Base-by-base conservation (phyloP, 192 early-diverging fungal genomes). In the Gaertneriomyces sp. region DNA sequence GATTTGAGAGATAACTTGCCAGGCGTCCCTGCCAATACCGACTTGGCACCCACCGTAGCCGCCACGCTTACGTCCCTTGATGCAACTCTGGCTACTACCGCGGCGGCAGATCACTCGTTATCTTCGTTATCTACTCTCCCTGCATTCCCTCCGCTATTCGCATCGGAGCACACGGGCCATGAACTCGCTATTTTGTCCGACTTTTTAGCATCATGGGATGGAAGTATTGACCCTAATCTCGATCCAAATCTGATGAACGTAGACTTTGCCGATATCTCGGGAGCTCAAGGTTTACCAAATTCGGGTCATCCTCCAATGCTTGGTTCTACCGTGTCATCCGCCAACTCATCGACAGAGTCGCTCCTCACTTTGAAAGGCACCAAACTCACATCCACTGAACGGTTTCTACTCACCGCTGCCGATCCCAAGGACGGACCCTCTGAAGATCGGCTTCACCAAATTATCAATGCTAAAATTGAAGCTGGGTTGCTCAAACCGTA, bases 401-500 rank as follows among this genome's bases (percentile, higher is more conserved):
- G 89, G 53, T 98, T 95, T 72, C 85, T 93, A 60, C 81, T 95
- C 46, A 93, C 90, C 4, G 94, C 94, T 0, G 95, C 95, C 0
- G 94, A 98, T 70, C 95, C 95, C 0, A 72, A 63, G 10, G 91
- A 94, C 69, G 90, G 89, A 14, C 42, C 66, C 55, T 60, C 56
- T 19, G 91, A 94, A 71, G 94, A 93, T 64, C 88, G 93, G 68
- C 79, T 98, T 62, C 91, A 84, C 17, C 88, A 92, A 64, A 89
- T 98, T 17, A 93, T 98, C 70, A 89, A 89, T 69, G 95, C 95
- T 33, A 98, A 98, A 72, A 93, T 91, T 60, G 92, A 98, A 63
- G 95, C 95, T 0, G 95, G 95, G 0, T 85, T 95, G 64, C 78
- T 98, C 47, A 94, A 92, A 73, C 95, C 95, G n/a, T 94, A 94